These are phyloP conservation scores for Agrostemma githago DNA, from an alignment of 148 eudicot genomes.

Conservation along the genomic window DNA sequence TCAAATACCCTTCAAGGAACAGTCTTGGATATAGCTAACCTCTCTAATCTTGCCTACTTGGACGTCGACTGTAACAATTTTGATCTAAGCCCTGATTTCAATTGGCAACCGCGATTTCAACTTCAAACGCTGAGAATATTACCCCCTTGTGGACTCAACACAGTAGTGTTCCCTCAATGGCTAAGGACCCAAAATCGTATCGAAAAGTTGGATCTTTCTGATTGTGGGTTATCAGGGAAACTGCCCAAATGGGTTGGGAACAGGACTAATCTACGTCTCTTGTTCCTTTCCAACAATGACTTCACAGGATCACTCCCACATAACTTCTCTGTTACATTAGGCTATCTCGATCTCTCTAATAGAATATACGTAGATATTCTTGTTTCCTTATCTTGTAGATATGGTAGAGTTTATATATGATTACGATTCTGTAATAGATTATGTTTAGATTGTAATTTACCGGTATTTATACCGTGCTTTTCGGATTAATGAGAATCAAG, in stretches of 20 bases:
- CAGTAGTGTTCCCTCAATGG: neutral
- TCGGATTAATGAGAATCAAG: no score
- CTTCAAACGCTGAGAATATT: neutral
- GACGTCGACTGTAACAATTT: neutral
- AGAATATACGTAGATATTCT: no score
- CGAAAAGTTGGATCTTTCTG: neutral
- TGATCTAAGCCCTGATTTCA: neutral
- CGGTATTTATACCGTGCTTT: no score
- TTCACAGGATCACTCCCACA: neutral
- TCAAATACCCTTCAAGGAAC: constrained; percentile 8
- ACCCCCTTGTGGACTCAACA: neutral
- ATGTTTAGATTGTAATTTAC: no score
- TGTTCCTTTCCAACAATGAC: neutral
- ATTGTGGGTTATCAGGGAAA: constrained; percentile 4
- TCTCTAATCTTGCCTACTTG: constrained; percentile 5
- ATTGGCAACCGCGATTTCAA: constrained; percentile 2
- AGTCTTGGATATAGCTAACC: neutral
- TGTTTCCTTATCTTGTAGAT: no score
- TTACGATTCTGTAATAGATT: no score
- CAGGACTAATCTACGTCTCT: neutral
- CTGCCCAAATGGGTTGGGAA: neutral
- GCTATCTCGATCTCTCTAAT: neutral
- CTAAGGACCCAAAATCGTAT: neutral
- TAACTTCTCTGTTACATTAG: neutral
- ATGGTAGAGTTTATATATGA: no score